Base-by-base conservation (phyloP, 164 flowering plant species). In the Piper longum region DNA sequence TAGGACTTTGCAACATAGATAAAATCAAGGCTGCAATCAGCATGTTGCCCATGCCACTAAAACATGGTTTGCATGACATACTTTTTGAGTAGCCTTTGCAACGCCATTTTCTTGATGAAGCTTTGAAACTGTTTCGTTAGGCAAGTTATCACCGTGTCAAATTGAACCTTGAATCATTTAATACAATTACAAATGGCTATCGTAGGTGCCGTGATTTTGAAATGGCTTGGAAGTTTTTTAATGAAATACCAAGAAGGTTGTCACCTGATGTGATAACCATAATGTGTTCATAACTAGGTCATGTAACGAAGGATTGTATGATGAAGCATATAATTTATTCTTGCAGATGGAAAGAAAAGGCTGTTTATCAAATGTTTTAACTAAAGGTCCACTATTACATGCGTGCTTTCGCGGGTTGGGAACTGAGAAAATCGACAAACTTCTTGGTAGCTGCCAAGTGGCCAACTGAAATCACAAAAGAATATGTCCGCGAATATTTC, bases 21-120 rank as follows among this genome's bases (percentile, higher is more conserved):
- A 81, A 88, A 18, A 82, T 85, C 19, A 86, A 70, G 71, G 95
- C 89, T 71, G 98, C 96, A 45, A 87, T 81, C 68, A 73, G 70
- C 67, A 81, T 87, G 71, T 74, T 89, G 16, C 80, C 85, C 62
- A 85, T 73, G 79, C 58, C 86, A 71, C 75, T 78, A 55, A 78
- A 87, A 65, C 85, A 87, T 2, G 86, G 78, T 17, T 69, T 83
- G 17, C 76, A 86, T 48, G 88, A 55, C 68, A 84, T 80, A 56
- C 70, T 76, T 92, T n/a, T 83, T 92, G 66, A 84, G 87, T 73
- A 96, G 98, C 41, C 88, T 89, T 56, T 83, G 83, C 67, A 83
- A 78, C 71, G 74, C 70, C 84, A 93, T 42, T 76, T 79, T 70
- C 61, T 86, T 59, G 59, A 18, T 41, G 86, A 77, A 76, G 89